Evolutionary conservation across 1,284 basidiomycete species (phyloP), one percentile per base, ranked within the genome.

Genomic region (Nidula niveotomentosa): DNA sequence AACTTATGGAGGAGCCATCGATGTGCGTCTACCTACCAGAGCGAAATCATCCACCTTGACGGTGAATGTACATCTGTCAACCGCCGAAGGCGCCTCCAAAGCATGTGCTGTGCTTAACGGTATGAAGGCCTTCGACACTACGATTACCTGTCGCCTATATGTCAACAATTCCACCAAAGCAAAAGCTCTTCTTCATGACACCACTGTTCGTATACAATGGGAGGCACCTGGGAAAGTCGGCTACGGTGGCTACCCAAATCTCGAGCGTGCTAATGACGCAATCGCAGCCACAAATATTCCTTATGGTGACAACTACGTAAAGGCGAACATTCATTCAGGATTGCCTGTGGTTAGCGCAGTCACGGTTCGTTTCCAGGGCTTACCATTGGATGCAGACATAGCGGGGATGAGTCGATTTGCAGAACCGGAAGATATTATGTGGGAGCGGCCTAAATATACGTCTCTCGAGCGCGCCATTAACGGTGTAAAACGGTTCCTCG

Each of bases 221-320:
- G 74, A 79, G 17, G 76, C 76, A 2, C 84, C 88, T 0, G 66
- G 68, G 12, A 76, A 74, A 39, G 71, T 72, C 1, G 85, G 76
- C 0, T 90, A 81, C 56, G 80, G 78, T 15, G 88, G 88, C 1
- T 90, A 85, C 58, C 62, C 70, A 0, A 79, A 73, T 1, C 57
- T 71, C 44, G 69, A 72, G 43, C 69, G 75, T 8, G 87, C 88
- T 0, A 63, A 75, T 18, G 63, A 67, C 33, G 86, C 79, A 0
- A 75, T 86, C 2, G 66, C 65, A 2, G 64, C 71, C 0, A 67
- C 77, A 1, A 69, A 70, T 1, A 58, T 60, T 0, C 71, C 71
- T 2, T 63, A 77, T 33, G 68, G 72, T 0, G 73, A 74, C 15
- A 69, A 69, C 46, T 66, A 70, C 47, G 62, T 86, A 2, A 68